Conservation (phyloP, 257 asterid species). For the Thymus quinquecostatus region DNA sequence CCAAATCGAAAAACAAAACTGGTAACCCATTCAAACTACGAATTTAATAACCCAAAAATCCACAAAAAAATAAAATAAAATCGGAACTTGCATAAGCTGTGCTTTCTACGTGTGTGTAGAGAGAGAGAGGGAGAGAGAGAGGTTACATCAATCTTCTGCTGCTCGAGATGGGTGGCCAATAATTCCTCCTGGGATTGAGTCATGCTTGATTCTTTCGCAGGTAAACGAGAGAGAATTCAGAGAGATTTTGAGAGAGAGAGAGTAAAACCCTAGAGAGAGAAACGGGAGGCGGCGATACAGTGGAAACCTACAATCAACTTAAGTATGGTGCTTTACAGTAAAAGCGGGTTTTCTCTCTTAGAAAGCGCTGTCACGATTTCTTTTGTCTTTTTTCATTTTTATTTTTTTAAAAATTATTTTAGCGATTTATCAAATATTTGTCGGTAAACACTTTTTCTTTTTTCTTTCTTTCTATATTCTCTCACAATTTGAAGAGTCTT, state of each 20-base stretch:
- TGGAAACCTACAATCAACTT: neutral
- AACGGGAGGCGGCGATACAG: neutral
- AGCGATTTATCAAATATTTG: neutral
- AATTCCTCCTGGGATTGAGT: conserved; percentile 61
- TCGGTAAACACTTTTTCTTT: neutral
- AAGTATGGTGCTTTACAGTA: conserved; percentile 7
- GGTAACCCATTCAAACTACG: neutral
- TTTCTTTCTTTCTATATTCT: neutral
- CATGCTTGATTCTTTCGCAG: conserved; percentile 35
- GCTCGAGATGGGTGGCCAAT: conserved; percentile 58
- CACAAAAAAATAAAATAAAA: neutral
- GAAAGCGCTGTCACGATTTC: conserved; percentile 9
- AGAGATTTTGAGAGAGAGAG: neutral
- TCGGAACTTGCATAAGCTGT: conserved; percentile 1
- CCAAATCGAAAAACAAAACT: neutral
- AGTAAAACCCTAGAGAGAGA: conserved; percentile 40
- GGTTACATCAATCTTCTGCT: conserved; percentile 51
- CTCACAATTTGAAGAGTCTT: neutral
- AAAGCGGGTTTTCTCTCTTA: conserved; percentile 26
- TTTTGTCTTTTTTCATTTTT: neutral
- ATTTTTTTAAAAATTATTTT: neutral
- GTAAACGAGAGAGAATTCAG: conserved; percentile 11
- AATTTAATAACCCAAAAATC: conserved; percentile 17
- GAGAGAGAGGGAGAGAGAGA: conserved; percentile 8
- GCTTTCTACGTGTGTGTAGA: neutral